These are phyloP conservation scores for Fusarium verticillioides DNA, from an alignment of 2,329 filamentous ascomycete species.

Conservation along the genomic window DNA sequence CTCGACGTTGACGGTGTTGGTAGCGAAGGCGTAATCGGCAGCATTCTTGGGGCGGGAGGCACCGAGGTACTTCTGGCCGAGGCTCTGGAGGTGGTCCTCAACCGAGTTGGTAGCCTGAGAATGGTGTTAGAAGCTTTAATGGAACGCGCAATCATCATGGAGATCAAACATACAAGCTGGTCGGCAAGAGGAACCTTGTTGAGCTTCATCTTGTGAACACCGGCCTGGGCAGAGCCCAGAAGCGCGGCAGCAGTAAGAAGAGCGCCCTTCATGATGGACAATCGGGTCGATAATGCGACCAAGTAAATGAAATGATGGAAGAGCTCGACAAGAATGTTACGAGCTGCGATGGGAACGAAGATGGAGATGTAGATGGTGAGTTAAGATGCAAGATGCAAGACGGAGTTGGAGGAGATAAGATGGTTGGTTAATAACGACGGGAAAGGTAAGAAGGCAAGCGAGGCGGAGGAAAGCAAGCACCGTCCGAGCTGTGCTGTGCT, in stretches of 20 bases:
- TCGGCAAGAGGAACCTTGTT: constrained; percentile 94
- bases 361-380: constrained; percentile 12
- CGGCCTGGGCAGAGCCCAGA: constrained; percentile 84
- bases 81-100: constrained; percentile 80
- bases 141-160: background rate
- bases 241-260: constrained; percentile 82
- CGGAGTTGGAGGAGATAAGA: constrained; percentile 42
- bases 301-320: background rate
- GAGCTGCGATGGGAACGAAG: constrained; percentile 22
- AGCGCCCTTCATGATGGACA: constrained; percentile 83
- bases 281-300: constrained; percentile 31
- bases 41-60: constrained; percentile 70
- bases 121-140: constrained; percentile 22
- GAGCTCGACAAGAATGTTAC: constrained; percentile 17
- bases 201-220: constrained; percentile 95
- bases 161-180: constrained; percentile 78
- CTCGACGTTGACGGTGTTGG: constrained; percentile 73
- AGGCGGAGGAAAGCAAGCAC: constrained; percentile 36
- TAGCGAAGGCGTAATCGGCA: constrained; percentile 82
- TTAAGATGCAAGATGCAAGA: constrained; percentile 31
- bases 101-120: constrained; percentile 80
- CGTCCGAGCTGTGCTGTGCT: constrained; percentile 23
- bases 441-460: constrained; percentile 14
- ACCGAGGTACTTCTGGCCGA: constrained; percentile 98
- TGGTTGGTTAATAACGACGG: constrained; percentile 29